A percentile compares a stretch with the other conserved stretches of the same genome.
These are phyloP conservation scores for Calonectria hawksworthii DNA, from an alignment of 2,329 filamentous ascomycete species.

Conservation along the genomic window DNA sequence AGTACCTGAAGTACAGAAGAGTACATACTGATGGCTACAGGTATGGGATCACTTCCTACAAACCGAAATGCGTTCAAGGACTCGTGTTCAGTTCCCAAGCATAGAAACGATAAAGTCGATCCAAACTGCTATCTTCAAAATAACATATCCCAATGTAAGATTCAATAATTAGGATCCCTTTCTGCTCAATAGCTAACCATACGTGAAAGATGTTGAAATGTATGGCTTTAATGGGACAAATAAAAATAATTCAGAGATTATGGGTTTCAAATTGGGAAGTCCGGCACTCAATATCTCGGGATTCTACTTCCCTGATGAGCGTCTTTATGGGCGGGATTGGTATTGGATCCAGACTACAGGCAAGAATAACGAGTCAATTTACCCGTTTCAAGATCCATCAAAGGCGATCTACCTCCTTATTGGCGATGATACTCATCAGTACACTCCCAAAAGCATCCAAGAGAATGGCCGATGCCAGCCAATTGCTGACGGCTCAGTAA, in stretches of 20 bases:
- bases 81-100: neutral
- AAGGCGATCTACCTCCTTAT: neutral
- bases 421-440: neutral
- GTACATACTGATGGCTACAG: neutral
- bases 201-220: neutral
- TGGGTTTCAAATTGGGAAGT: neutral
- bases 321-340: neutral
- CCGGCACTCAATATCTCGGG: neutral
- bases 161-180: neutral
- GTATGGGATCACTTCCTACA: neutral
- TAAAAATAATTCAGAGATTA: neutral
- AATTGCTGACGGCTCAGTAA: neutral
- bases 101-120: neutral
- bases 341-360: neutral
- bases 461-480: neutral
- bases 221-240: neutral
- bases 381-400: neutral
- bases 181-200: neutral
- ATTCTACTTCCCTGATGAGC: neutral
- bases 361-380: neutral
- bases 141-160: neutral
- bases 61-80: neutral
- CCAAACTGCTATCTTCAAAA: neutral
- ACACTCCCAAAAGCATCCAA: neutral
- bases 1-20: neutral